phyloP scores from a whole-genome alignment of 805 yeast genomes.

The Candida maesae region DNA sequence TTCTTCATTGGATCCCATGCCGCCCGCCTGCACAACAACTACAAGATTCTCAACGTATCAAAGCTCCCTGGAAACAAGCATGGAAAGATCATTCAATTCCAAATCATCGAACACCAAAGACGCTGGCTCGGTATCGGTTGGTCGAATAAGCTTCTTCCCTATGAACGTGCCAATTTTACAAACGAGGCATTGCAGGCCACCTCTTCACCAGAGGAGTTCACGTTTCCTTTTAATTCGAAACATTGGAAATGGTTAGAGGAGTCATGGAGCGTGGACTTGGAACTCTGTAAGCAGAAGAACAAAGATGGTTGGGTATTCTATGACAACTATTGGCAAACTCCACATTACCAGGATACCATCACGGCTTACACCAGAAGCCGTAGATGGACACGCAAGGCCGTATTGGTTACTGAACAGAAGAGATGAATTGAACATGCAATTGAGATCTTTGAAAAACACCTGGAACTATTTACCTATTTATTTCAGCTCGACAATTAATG shows the following conservation, averaged over 20 bases:
- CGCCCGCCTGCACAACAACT: slow-evolving; percentile 22
- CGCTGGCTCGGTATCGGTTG: slow-evolving; percentile 63
- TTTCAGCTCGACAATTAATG: no score
- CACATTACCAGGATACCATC: slow-evolving; percentile 40
- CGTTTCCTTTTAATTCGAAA: slow-evolving; percentile 43
- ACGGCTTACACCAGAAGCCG: slow-evolving; percentile 49
- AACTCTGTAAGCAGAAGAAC: slow-evolving; percentile 34
- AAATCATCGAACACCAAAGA: slow-evolving; percentile 53
- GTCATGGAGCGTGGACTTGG: slow-evolving; percentile 45
- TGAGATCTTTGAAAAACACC: no score
- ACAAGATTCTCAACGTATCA: slow-evolving; percentile 35
- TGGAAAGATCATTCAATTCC: slow-evolving; percentile 47
- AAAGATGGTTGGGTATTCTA: slow-evolving; percentile 52
- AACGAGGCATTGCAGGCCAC: slow-evolving; percentile 34
- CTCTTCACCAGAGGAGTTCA: slow-evolving; percentile 34
- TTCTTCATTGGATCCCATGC: slow-evolving; percentile 36
- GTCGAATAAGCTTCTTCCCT: slow-evolving; percentile 47
- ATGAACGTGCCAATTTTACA: slow-evolving; percentile 48
- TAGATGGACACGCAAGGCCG: slow-evolving; percentile 48
- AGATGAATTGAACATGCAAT: no score
- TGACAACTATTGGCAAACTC: slow-evolving; percentile 48
- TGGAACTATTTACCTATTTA: no score
- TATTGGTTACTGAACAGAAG: slow-evolving; percentile 16
- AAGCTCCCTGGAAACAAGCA: slow-evolving; percentile 39
- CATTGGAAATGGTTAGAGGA: slow-evolving; percentile 59